These are phyloP conservation scores for Capsicum chinense DNA, from an alignment of 257 asterid species.

Conservation along the genomic window DNA sequence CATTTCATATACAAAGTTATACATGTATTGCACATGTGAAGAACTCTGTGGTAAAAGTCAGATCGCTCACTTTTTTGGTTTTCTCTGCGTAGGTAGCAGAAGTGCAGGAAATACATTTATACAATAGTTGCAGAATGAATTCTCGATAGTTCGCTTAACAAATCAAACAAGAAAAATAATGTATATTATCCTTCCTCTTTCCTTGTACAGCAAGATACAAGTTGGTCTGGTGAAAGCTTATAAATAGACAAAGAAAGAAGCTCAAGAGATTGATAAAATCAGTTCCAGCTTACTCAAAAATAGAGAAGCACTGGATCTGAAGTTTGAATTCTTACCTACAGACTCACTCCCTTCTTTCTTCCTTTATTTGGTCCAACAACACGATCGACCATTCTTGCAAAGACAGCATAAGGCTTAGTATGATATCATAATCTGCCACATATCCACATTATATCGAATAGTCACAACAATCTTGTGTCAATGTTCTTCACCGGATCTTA, in stretches of 20 bases:
- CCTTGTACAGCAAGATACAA: background rate
- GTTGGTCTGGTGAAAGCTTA: background rate
- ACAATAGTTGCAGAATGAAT: background rate
- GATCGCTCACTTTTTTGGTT: background rate
- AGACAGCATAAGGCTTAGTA: background rate
- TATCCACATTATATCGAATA: background rate
- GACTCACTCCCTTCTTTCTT: slow-evolving; percentile 21
- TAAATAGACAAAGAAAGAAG: background rate
- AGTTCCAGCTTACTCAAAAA: background rate
- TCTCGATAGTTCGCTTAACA: background rate
- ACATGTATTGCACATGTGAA: no score
- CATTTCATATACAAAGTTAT: no score
- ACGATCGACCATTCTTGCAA: slow-evolving; percentile 12
- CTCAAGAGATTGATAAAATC: background rate
- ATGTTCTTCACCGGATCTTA: background rate
- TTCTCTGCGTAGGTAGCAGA: background rate
- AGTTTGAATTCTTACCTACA: background rate
- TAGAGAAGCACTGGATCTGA: background rate
- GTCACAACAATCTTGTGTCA: background rate
- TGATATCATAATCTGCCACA: slow-evolving; percentile 10
- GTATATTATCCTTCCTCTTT: slow-evolving; percentile 12
- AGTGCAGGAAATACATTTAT: background rate
- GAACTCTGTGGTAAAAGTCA: background rate
- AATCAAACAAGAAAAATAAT: slow-evolving; percentile 10
- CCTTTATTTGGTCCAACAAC: slow-evolving; percentile 18